Evolutionary conservation across 768 basidiomycete genomes (phyloP).

Genomic region (Lentinula detonsa): DNA sequence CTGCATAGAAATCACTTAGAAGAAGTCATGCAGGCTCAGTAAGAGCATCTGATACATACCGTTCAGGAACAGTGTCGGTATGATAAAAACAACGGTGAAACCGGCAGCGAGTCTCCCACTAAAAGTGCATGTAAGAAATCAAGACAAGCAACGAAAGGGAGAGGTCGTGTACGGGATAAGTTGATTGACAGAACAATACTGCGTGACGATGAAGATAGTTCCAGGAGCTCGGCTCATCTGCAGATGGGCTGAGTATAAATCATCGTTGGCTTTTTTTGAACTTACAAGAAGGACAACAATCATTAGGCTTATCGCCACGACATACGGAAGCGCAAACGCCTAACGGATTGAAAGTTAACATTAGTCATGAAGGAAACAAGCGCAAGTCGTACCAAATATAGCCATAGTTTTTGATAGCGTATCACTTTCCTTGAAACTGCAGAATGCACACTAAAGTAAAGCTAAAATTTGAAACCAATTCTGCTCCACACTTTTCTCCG

Average conservation of each 20-base stretch:
- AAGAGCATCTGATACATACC: not conserved
- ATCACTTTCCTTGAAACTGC: not conserved
- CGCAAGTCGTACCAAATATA: not conserved
- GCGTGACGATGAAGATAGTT: not conserved
- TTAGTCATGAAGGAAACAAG: not conserved
- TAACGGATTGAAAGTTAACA: not conserved
- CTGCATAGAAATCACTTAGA: not conserved
- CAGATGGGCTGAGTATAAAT: not conserved
- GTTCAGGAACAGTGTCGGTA: not conserved
- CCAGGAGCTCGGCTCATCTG: not conserved
- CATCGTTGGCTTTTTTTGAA: not conserved
- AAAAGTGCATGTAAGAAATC: not conserved
- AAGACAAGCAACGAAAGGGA: too few species aligned
- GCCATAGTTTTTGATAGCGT: not conserved
- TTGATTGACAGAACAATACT: not conserved
- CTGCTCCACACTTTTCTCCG: not conserved
- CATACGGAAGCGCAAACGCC: not conserved
- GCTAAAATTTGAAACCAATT: not conserved
- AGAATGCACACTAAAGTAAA: not conserved
- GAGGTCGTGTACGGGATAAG: not conserved
- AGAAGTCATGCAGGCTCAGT: not conserved
- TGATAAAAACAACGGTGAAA: not conserved
- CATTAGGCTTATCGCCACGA: not conserved
- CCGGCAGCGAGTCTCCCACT: conserved; percentile 1
- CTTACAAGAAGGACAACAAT: not conserved